These are phyloP conservation scores for Bruguiera gymnorhiza DNA, from an alignment of 345 rosid genomes.

Conservation along the genomic window DNA sequence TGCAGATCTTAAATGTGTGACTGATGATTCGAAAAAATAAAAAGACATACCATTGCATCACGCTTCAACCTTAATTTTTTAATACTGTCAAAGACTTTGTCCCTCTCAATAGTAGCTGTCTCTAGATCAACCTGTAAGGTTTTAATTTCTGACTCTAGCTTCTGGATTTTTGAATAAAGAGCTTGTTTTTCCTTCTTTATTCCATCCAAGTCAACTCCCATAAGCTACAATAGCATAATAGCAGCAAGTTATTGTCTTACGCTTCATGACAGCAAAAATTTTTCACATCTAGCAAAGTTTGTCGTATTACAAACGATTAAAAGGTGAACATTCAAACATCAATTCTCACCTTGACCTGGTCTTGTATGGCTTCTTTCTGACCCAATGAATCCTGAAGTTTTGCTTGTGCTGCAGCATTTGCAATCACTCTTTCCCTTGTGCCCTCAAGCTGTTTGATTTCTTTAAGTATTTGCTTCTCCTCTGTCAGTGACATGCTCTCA, in stretches of 20 bases:
- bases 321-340: not conserved
- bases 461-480: constrained; percentile 89
- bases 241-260: not conserved
- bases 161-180: constrained; percentile 52
- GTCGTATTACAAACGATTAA: constrained; percentile 4
- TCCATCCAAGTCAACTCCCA: constrained; percentile 84
- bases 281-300: not conserved
- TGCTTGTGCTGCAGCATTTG: constrained; percentile 72
- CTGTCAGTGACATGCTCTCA: constrained; percentile 79
- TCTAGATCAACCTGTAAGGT: constrained; percentile 53
- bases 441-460: constrained; percentile 91
- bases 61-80: constrained; percentile 59
- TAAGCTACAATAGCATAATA: constrained; percentile 49
- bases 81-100: constrained; percentile 50
- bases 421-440: constrained; percentile 87
- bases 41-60: constrained; percentile 60
- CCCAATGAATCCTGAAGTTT: constrained; percentile 89
- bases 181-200: constrained; percentile 85
- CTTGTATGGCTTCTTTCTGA: constrained; percentile 78
- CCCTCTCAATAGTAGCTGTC: constrained; percentile 51
- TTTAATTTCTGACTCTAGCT: constrained; percentile 51
- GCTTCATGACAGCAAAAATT: not conserved
- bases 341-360: constrained; percentile 82
- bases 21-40: not conserved
- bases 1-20: not conserved